Evolutionary conservation across 176 grass and related monocot genomes (phyloP), one percentile per base, ranked within the genome.

Genomic region (Lolium multiflorum): DNA sequence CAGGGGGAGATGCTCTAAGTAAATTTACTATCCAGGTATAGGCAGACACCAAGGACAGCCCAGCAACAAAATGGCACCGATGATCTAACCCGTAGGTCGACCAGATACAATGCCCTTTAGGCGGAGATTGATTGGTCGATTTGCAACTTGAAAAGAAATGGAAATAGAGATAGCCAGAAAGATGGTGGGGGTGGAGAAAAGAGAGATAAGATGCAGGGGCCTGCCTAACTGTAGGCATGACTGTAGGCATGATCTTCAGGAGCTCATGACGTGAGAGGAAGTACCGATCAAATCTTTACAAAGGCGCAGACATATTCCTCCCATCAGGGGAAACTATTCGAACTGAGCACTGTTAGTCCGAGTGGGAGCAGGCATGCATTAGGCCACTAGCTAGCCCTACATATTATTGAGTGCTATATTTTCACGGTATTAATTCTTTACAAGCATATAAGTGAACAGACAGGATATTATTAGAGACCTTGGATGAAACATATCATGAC

Each of bases 261-360:
- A 64, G 68, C 43, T 59, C 69, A 14, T 59, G 89, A 83, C 66
- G 74, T 44, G 62, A 65, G 78, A 52, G 65, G 61, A 62, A 52
- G 7, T 11, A 48, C 64, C 88, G 15, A 37, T 52, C 89, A 20
- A 35, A 65, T 2, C 73, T 79, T 62, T 65, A 74, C 24, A 48
- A 73, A 73, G 13, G 35, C 74, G 47, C 31, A 79, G 5, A 86
- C 39, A 83, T 73, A 72, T 83, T 90, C 84, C 46, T 72, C 1
- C 83, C 65, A 17, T 17, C 11, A 21, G 17, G 44, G 52, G 89
- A 64, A 90, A 83, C 71, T 54, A 83, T 63, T 90, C 64, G 12
- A 17, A 3, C 10, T 11, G 5, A 25, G 5, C 43, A 64, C 68
- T 74, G 56, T 75, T 66, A 57, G 9, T 75, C 47, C 47, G 16